Percentiles rank a stretch among this genome's conserved stretches.
phyloP scores from a whole-genome alignment of 768 basidiomycete genomes.

The Dictyophora rubrovolvata region DNA sequence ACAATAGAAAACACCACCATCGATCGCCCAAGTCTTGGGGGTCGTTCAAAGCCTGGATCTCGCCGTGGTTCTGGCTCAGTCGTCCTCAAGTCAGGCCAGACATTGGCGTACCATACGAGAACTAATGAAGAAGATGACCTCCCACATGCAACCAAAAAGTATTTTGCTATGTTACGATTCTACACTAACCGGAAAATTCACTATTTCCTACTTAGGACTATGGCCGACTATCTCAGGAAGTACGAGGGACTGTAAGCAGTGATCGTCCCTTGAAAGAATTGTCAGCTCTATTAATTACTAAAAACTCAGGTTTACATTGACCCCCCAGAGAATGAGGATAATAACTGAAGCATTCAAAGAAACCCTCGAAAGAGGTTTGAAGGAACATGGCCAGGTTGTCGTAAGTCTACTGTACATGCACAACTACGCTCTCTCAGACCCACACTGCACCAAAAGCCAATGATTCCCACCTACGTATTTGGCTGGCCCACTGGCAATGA shows the following conservation, averaged over 20 bases:
- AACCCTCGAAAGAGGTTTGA: conserved; percentile 75
- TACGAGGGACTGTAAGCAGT: conserved; percentile 68
- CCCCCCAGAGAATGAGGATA: conserved; percentile 89
- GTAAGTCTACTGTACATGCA: conserved; percentile 35
- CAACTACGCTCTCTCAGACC: background rate
- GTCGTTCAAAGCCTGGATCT: conserved; percentile 38
- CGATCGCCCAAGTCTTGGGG: conserved; percentile 2
- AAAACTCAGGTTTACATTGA: conserved; percentile 60
- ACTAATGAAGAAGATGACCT: conserved; percentile 81
- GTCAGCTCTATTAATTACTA: background rate
- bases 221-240: conserved; percentile 89
- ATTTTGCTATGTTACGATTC: conserved; percentile 10
- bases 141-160: conserved; percentile 93
- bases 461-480: conserved; percentile 97
- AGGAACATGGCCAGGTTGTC: conserved; percentile 76
- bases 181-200: conserved; percentile 9
- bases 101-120: conserved; percentile 77
- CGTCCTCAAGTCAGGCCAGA: conserved; percentile 62
- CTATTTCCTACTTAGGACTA: conserved; percentile 46
- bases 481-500: conserved; percentile 90
- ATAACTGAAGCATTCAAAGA: conserved; percentile 96
- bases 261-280: background rate
- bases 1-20: conserved; percentile 1
- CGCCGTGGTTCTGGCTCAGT: conserved; percentile 73
- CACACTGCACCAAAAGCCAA: conserved; percentile 43